Evolutionary conservation across 305 asterid genomes (phyloP).

Genomic region (Fraxinus paxiana): DNA sequence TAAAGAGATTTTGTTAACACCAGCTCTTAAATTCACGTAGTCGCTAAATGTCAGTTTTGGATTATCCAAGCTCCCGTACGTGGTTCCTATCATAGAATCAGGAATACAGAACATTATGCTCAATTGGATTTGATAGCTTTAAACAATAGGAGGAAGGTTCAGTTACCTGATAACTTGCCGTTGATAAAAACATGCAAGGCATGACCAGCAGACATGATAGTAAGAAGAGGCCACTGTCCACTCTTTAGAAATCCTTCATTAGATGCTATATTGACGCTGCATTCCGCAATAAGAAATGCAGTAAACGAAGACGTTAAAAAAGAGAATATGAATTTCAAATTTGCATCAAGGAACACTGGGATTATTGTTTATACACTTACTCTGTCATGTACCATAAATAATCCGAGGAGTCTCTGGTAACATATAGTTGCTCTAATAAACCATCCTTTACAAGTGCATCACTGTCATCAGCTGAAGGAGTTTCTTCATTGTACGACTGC

Average conservation of each 20-base stretch:
- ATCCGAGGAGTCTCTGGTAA: conserved; percentile 83
- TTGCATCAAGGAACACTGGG: neutral
- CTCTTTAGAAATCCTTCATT: conserved; percentile 65
- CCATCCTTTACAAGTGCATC: conserved; percentile 48
- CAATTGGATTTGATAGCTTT: neutral
- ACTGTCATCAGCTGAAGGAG: conserved; percentile 66
- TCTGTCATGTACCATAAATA: conserved; percentile 86
- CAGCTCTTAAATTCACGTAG: conserved; percentile 58
- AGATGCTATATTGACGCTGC: conserved; percentile 65
- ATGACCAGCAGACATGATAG: conserved; percentile 88
- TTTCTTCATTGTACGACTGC: conserved; percentile 69
- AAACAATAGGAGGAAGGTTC: neutral
- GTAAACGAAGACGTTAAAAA: neutral
- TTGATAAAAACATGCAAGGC: conserved; percentile 78
- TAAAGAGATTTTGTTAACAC: conserved; percentile 71
- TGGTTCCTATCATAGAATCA: conserved; percentile 49
- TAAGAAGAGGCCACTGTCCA: conserved; percentile 56
- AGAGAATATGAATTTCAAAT: neutral
- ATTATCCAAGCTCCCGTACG: conserved; percentile 54
- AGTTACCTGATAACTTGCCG: conserved; percentile 65
- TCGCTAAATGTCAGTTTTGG: conserved; percentile 55
- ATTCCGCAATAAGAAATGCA: neutral
- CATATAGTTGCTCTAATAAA: conserved; percentile 64
- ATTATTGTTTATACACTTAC: conserved; percentile 39
- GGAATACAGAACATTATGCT: neutral